Conservation (phyloP, 1,284 basidiomycete genomes). For the Rhodotorula sp. region DNA sequence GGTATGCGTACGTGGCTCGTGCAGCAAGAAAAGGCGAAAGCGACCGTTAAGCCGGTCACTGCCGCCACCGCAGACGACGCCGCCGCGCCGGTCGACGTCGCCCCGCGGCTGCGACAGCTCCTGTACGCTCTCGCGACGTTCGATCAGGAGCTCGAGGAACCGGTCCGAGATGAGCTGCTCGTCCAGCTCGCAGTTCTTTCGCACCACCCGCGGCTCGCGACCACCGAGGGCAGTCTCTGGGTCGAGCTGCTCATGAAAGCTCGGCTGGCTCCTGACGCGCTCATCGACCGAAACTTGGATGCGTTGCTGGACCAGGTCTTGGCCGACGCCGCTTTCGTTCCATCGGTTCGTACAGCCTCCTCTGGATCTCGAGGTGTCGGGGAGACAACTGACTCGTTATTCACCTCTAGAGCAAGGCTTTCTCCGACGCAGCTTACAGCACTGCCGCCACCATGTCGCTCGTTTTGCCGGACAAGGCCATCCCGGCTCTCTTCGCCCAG, state of each 20-base stretch:
- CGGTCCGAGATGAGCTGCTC: conserved; percentile 28
- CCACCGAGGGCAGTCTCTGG: conserved; percentile 56
- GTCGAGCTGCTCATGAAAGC: conserved; percentile 75
- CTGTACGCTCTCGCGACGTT: conserved; percentile 29
- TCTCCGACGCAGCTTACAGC: conserved; percentile 62
- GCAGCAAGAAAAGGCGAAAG: conserved; percentile 17
- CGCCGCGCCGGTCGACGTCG: conserved; percentile 22
- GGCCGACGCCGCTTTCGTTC: conserved; percentile 22
- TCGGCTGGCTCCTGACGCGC: conserved; percentile 63
- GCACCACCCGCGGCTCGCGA: conserved; percentile 61
- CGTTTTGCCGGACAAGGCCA: conserved; percentile 65
- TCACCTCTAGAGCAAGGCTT: conserved; percentile 39
- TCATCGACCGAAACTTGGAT: conserved; percentile 59
- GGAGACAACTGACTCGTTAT: conserved; percentile 3
- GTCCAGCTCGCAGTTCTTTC: conserved; percentile 60
- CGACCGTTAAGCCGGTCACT: conserved; percentile 1
- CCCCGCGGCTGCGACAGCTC: conserved; percentile 29
- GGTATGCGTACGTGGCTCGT: conserved; percentile 47
- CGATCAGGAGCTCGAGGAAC: conserved; percentile 3
- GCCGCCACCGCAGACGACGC: conserved; percentile 20
- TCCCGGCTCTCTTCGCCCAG: conserved; percentile 69
- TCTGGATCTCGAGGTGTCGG: too few species aligned
- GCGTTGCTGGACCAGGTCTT: conserved; percentile 53
- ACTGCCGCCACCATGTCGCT: conserved; percentile 75
- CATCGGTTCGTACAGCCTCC: conserved; percentile 4